These are phyloP conservation scores for Nadsonia starkeyi-henricii DNA, from an alignment of 1,139 yeast genomes.

Conservation along the genomic window DNA sequence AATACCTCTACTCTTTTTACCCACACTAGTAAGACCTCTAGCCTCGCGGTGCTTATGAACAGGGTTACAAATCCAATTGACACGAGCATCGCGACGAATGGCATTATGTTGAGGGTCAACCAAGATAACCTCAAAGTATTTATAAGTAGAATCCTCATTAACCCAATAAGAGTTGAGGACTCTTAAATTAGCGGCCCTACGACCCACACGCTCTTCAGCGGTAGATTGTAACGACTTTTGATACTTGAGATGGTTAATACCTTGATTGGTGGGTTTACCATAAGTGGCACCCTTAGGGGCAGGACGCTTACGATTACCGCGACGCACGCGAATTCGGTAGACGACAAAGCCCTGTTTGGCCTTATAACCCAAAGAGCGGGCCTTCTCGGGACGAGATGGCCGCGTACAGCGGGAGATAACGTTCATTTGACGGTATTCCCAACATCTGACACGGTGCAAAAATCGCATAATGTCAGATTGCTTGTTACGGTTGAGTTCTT, in stretches of 20 bases:
- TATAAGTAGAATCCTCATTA: slow-evolving; percentile 98
- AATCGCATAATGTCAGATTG: slow-evolving; percentile 98
- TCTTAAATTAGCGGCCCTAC: slow-evolving; percentile 97
- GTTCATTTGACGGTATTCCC: slow-evolving; percentile 99
- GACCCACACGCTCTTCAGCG: slow-evolving; percentile 99
- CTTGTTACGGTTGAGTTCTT: slow-evolving; percentile 99
- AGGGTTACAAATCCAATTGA: slow-evolving; percentile 99
- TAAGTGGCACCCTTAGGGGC: slow-evolving; percentile 99
- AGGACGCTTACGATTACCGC: slow-evolving; percentile 99
- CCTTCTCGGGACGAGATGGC: slow-evolving; percentile 99
- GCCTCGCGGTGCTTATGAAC: slow-evolving; percentile 99
- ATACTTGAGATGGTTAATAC: slow-evolving; percentile 98
- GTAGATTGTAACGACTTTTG: slow-evolving; percentile 96
- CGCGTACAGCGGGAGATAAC: slow-evolving; percentile 98
- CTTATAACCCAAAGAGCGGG: slow-evolving; percentile 99
- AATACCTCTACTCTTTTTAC: slow-evolving; percentile 99
- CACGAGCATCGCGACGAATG: slow-evolving; percentile 95
- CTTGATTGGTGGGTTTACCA: slow-evolving; percentile 99
- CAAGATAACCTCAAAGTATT: slow-evolving; percentile 94
- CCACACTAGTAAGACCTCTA: slow-evolving; percentile 96
- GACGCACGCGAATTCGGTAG: slow-evolving; percentile 98
- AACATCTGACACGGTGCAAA: slow-evolving; percentile 98
- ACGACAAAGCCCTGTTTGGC: slow-evolving; percentile 99
- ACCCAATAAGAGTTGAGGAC: slow-evolving; percentile 99
- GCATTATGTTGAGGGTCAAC: slow-evolving; percentile 98